phyloP scores from a whole-genome alignment of 2,329 filamentous ascomycete species.

The Calonectria hawksworthii region DNA sequence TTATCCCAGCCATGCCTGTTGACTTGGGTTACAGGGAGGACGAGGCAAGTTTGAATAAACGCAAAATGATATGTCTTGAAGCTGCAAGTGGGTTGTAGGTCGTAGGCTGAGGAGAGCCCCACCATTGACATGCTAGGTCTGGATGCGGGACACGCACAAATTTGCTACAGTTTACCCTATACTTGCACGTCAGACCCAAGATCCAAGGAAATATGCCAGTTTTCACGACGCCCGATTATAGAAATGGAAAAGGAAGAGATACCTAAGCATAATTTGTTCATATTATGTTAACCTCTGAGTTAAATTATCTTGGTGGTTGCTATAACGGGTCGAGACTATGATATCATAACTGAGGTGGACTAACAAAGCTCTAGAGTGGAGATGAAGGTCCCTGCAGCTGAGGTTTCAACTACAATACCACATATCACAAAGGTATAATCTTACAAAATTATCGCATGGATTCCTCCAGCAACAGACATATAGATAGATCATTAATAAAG shows the following conservation, averaged over 20 bases:
- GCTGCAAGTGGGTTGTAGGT: conserved; percentile 35
- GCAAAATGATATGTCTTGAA: background rate
- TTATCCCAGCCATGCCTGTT: conserved; percentile 51
- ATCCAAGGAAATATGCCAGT: background rate
- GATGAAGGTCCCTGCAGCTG: background rate
- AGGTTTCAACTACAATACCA: background rate
- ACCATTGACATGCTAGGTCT: conserved; percentile 44
- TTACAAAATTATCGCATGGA: background rate
- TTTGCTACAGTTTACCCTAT: conserved; percentile 8
- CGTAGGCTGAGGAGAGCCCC: conserved; percentile 38
- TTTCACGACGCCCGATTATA: background rate
- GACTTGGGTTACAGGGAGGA: conserved; percentile 10
- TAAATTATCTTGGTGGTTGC: background rate
- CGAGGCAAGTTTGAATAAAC: conserved; percentile 4
- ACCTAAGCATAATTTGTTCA: background rate
- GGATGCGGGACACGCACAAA: conserved; percentile 11
- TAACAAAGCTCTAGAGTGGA: background rate
- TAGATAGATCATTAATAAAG: conserved; percentile 50
- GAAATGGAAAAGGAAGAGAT: background rate
- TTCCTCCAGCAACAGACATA: background rate
- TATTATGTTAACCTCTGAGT: background rate
- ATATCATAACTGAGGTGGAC: background rate
- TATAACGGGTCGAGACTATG: background rate
- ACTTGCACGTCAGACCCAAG: background rate
- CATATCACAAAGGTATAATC: background rate